These are phyloP conservation scores for slime mould (Dictyostelium discoideum) DNA, from an alignment of 78 protist species.

Conservation along the genomic window dicty_2.7 NC_007089.4:5508001-5508500, in stretches of 20 bases:
- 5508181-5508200: slow-evolving; percentile 50
- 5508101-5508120: slow-evolving; percentile 22
- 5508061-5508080: background rate
- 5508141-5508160: slow-evolving; percentile 27
- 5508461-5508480: slow-evolving; percentile 65
- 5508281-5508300: too few relatives aligned
- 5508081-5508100: background rate
- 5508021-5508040: slow-evolving; percentile 32
- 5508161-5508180: slow-evolving; percentile 2
- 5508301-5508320: too few relatives aligned
- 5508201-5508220: background rate
- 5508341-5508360: background rate
- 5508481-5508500: slow-evolving; percentile 72
- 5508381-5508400: background rate
- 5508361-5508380: background rate
- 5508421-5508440: background rate
- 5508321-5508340: too few relatives aligned
- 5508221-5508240: slow-evolving; percentile 26
- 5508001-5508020: slow-evolving; percentile 22
- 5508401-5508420: background rate
- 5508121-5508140: slow-evolving; percentile 14
- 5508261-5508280: too few relatives aligned
- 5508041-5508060: slow-evolving; percentile 19
- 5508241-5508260: slow-evolving; percentile 69
- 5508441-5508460: slow-evolving; percentile 72